Conservation (phyloP, 2,329 filamentous ascomycete genomes). For the Aspergillus amoenus region DNA sequence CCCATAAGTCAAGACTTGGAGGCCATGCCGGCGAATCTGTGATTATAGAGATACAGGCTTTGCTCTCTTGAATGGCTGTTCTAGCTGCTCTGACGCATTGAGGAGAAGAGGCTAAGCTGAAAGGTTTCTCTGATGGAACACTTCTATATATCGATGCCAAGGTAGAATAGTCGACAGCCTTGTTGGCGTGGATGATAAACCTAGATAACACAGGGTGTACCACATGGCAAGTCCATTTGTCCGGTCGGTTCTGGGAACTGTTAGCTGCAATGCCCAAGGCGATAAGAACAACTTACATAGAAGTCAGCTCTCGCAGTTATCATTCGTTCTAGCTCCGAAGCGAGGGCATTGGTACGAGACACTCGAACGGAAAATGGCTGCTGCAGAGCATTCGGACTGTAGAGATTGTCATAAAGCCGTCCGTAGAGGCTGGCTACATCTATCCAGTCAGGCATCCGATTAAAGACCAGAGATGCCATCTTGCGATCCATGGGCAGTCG, state of each 20-base stretch:
- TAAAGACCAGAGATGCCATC: conserved; percentile 4
- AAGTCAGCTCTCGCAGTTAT: background rate
- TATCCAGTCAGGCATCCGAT: conserved; percentile 16
- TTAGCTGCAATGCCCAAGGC: background rate
- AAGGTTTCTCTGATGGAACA: conserved; percentile 1
- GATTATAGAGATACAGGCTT: conserved; percentile 12
- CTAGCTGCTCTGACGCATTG: conserved; percentile 12
- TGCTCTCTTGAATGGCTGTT: conserved; percentile 6
- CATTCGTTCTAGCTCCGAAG: conserved; percentile 9
- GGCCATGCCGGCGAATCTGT: background rate
- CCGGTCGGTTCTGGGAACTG: background rate
- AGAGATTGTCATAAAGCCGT: conserved; percentile 13
- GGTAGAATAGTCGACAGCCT: conserved; percentile 7
- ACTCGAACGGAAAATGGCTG: conserved; percentile 10
- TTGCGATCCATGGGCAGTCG: conserved; percentile 3
- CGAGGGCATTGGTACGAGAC: conserved; percentile 12
- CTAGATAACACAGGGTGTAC: background rate
- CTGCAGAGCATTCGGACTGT: conserved; percentile 14
- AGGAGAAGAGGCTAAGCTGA: background rate
- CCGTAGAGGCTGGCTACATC: conserved; percentile 16
- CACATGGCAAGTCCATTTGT: background rate
- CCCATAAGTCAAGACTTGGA: background rate
- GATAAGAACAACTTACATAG: background rate
- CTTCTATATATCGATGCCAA: conserved; percentile 15
- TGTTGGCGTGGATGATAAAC: conserved; percentile 5